Evolutionary conservation across 495 filamentous ascomycete genomes (phyloP).

Genomic region (Melanomma pulvis-pyrius): DNA sequence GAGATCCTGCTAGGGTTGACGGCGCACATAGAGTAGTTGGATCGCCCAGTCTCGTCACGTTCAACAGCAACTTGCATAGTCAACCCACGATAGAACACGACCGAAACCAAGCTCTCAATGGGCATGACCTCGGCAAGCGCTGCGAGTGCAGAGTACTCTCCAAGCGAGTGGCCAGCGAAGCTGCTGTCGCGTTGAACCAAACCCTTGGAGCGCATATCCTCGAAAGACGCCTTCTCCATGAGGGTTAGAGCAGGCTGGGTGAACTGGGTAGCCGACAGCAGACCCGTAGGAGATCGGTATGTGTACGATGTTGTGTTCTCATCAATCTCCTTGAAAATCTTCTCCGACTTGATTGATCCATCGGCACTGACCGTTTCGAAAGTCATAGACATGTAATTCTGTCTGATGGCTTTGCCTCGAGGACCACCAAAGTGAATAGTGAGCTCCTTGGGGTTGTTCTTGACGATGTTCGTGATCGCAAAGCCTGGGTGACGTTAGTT

Average conservation of each 20-base stretch:
- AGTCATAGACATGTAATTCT: constrained; percentile 99
- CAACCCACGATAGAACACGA: constrained; percentile 97
- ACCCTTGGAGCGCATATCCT: constrained; percentile 97
- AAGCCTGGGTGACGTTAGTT: constrained; percentile 67
- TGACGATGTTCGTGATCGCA: constrained; percentile 96
- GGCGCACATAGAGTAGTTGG: constrained; percentile 98
- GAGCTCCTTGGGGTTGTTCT: constrained; percentile 98
- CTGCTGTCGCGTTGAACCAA: constrained; percentile 93
- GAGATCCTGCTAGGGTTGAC: constrained; percentile 97
- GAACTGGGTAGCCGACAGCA: constrained; percentile 97
- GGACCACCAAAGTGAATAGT: constrained; percentile 98
- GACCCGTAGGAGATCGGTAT: constrained; percentile 91
- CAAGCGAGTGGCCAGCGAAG: constrained; percentile 96
- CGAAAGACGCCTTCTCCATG: constrained; percentile 99
- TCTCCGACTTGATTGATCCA: constrained; percentile 92
- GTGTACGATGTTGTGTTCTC: constrained; percentile 93
- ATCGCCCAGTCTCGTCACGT: constrained; percentile 86
- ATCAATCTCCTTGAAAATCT: constrained; percentile 97
- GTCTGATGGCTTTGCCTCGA: constrained; percentile 92
- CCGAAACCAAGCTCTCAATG: constrained; percentile 95
- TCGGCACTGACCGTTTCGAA: constrained; percentile 94
- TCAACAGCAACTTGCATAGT: constrained; percentile 99
- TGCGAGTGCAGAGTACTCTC: constrained; percentile 96
- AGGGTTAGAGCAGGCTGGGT: constrained; percentile 95
- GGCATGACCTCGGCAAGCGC: constrained; percentile 98